Percentiles rank a stretch among this genome's conserved stretches.
phyloP scores from a whole-genome alignment of 768 basidiomycete genomes.

The Gyrodon lividus region DNA sequence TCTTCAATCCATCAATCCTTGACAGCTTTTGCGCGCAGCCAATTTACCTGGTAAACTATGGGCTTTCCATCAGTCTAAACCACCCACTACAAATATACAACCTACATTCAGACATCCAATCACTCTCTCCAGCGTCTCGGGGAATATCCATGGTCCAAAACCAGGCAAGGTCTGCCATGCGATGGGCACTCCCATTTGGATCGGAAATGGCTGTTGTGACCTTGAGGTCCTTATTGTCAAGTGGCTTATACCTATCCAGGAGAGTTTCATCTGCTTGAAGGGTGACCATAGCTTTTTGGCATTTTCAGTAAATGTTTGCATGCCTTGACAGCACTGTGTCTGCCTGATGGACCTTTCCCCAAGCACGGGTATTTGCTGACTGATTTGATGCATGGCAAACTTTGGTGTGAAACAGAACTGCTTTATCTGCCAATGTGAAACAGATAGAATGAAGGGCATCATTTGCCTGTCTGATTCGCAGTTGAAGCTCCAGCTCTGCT shows the following conservation, averaged over 20 bases:
- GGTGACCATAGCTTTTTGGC: neutral
- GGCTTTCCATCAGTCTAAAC: neutral
- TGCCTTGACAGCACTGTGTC: neutral
- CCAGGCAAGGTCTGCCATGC: conserved; percentile 3
- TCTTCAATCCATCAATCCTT: conserved; percentile 4
- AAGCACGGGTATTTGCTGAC: neutral
- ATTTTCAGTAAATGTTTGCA: neutral
- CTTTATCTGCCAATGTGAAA: conserved; percentile 8
- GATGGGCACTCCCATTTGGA: conserved; percentile 4
- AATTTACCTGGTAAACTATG: conserved; percentile 6
- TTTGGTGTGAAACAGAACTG: conserved; percentile 1
- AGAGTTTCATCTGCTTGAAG: neutral
- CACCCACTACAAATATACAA: neutral
- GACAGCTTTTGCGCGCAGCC: conserved; percentile 5
- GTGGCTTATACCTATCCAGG: neutral
- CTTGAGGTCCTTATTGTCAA: conserved; percentile 4
- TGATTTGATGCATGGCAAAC: conserved; percentile 1
- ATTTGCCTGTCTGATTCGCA: conserved; percentile 14
- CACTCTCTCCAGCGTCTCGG: neutral
- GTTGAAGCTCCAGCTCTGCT: conserved; percentile 5
- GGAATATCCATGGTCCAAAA: conserved; percentile 9
- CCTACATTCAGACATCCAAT: conserved; percentile 12
- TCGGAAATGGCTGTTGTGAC: neutral
- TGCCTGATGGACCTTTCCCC: neutral
- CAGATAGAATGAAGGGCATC: conserved; percentile 11